Evolutionary conservation across 1,284 basidiomycete species (phyloP).

Genomic region (Boletus sp.): DNA sequence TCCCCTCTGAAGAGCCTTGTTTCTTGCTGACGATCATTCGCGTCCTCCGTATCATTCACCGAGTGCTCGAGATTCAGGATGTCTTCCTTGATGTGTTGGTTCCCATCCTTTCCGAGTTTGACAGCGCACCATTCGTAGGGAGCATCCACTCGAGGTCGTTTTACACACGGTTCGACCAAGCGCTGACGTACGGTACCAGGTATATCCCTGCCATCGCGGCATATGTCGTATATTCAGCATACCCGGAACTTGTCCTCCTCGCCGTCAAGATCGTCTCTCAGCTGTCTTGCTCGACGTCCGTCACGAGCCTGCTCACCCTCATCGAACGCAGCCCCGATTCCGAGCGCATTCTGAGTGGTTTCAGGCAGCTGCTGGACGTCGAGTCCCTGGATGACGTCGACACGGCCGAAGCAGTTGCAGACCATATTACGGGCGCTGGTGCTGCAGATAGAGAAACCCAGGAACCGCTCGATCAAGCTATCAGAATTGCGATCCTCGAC

Average conservation of each 20-base stretch:
- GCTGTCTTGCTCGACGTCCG: constrained; percentile 57
- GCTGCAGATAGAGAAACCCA: constrained; percentile 51
- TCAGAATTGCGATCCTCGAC: constrained; percentile 79
- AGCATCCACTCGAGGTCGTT: constrained; percentile 60
- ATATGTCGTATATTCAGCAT: constrained; percentile 69
- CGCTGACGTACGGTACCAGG: constrained; percentile 71
- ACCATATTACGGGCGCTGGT: constrained; percentile 66
- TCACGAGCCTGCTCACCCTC: constrained; percentile 73
- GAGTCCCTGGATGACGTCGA: constrained; percentile 61
- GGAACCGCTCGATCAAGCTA: constrained; percentile 60
- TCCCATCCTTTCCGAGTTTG: constrained; percentile 69
- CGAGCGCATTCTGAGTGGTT: constrained; percentile 80
- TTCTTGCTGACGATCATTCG: constrained; percentile 77
- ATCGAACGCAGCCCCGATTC: constrained; percentile 84
- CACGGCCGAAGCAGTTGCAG: constrained; percentile 53
- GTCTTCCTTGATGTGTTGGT: constrained; percentile 88
- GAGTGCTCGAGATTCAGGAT: constrained; percentile 82
- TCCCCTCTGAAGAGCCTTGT: constrained; percentile 64
- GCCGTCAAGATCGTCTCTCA: constrained; percentile 75
- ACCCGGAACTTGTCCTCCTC: constrained; percentile 74
- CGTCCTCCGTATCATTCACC: constrained; percentile 78
- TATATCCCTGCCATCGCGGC: constrained; percentile 83
- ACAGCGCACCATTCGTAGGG: constrained; percentile 51
- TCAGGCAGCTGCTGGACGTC: constrained; percentile 64
- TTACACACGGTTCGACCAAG: constrained; percentile 76